Base-by-base conservation (phyloP, 306 rosid genomes). In the Sicyos baderoa region DNA sequence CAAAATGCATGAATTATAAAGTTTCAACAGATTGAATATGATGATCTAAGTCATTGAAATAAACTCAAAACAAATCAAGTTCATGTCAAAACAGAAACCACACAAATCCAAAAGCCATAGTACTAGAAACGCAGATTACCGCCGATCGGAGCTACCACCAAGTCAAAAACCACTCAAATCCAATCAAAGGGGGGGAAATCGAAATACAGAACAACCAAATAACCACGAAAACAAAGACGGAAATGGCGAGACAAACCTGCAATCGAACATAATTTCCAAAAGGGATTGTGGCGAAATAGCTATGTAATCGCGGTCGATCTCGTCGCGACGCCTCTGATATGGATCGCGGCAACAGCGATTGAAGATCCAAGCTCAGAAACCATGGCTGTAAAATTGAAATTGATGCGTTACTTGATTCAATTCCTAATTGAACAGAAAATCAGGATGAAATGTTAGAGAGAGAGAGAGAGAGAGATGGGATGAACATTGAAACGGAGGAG, bases 1-100 rank as follows among this genome's bases (percentile, higher is more conserved):
- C 52, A 64, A 21, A 21, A 64, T 64, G 37, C 70, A 64, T 64
- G 54, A 3, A 64, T 64, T 19, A 45, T 44, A 14, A 64, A 44
- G 70, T 45, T 64, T 64, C 37, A 21, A 64, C 70, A 22, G 19
- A 65, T 45, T 45, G 40, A 45, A 19, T 0, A 44, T 42, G 10
- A 21, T 64, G 10, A 21, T 64, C 25, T 44, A 35, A 64, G 70
- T 65, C 70, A 18, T 21, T 64, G 9, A 37, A 37, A 5, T 37
- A 37, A 37, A 37, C 44, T 37, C 44, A 37, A 37, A 37, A 4
- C 1, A 37, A 37, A 37, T 37, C 44, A 37, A 37, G 44, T 0
- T 29, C 44, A 37, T 6, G 9, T 45, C 70, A 45, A 65, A 18
- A 44, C 0, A 65, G 37, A 65, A 19, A 21, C 18, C 50, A 19